Base-by-base conservation (phyloP, 1,284 basidiomycete genomes). In the Naganishia sp. region DNA sequence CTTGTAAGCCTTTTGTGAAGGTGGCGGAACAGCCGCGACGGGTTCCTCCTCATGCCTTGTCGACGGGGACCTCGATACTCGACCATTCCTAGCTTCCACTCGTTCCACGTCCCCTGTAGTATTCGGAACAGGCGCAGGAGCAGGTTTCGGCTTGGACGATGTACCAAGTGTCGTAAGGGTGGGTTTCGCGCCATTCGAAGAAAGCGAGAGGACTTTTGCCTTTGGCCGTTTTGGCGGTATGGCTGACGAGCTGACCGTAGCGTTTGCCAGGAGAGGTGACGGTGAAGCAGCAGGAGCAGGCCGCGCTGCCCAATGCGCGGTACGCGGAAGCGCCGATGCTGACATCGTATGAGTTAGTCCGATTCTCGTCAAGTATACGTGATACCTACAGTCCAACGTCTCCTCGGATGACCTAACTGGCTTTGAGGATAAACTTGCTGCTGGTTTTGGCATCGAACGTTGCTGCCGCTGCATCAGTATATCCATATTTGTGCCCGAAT, bases 241-340 rank as follows among this genome's bases (percentile, higher is more conserved):
- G 5, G 63, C 23, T 11, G 63, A 42, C 2, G 52, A 39, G 13
- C 9, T 50, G 11, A 51, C 35, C 2, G 58, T 51, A 25, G 58
- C 47, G 51, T 61, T 50, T 17, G 55, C 23, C 4, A 65, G 35
- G 35, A 51, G 28, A 35, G 55, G 55, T n/a, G 63, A 65, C n/a
- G 63, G 55, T 7, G 55, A 57, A 15, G 68, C 28, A n/a, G 65
- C 55, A n/a, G 61, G 66, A 18, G 68, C 67, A 15, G 82, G 79
- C 76, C 86, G 86, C 67, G 84, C 84, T 7, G 85, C 92, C 92
- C 92, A 95, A 31, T 89, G 88, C 13, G 92, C 90, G 11, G 87
- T 86, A 65, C 89, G 87, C 43, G 92, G 92, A 52, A 94, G 81
- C 55, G 85, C 86, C 71, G 79, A 77, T 72, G 80, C 74, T 76